Base-by-base conservation (phyloP, 805 yeast species). In the Priceomyces castillae region DNA sequence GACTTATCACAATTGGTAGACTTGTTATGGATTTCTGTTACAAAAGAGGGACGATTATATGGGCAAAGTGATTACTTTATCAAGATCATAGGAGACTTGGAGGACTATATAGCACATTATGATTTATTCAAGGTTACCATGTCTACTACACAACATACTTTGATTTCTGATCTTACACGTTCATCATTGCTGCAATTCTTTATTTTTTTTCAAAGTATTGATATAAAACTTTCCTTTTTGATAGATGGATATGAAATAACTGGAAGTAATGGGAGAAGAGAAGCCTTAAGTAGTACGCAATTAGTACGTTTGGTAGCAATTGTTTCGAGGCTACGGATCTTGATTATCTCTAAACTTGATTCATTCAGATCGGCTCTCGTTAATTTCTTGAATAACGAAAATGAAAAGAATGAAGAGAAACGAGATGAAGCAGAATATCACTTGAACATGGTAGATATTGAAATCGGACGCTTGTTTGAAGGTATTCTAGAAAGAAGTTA, bases 21-120 rank as follows among this genome's bases (percentile, higher is more conserved):
- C 25, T 37, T 71, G 7, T 44, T 71, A 4, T 68, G 71, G 72
- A 50, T 50, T 11, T 65, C 71, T 10, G 50, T 71, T 2, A 46
- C 52, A 25, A 48, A 49, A 22, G 41, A 57, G 25, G 51, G 48
- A 14, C 44, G 40, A n/a, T 50, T 64, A 7, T 62, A 58, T 46
- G 70, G 69, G 11, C 74, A 69, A 49, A 53, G 48, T 2, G 67
- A 67, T 45, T 71, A 69, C 43, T 56, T 65, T 37, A 53, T 70
- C 33, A 62, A 61, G 42, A 53, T 71, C 9, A 25, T 64, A 42
- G 64, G 64, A 23, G 75, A 69, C 46, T 46, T 69, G 36, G 75
- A 71, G 37, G 75, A 71, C 48, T 70, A 67, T 53, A 34, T 69
- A 30, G 52, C 49, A 7, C 58, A 62, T 46, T 69, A 69, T 17